These are phyloP conservation scores for Decorospora gaudefroyi DNA, from an alignment of 2,329 filamentous ascomycete genomes.

Conservation along the genomic window DNA sequence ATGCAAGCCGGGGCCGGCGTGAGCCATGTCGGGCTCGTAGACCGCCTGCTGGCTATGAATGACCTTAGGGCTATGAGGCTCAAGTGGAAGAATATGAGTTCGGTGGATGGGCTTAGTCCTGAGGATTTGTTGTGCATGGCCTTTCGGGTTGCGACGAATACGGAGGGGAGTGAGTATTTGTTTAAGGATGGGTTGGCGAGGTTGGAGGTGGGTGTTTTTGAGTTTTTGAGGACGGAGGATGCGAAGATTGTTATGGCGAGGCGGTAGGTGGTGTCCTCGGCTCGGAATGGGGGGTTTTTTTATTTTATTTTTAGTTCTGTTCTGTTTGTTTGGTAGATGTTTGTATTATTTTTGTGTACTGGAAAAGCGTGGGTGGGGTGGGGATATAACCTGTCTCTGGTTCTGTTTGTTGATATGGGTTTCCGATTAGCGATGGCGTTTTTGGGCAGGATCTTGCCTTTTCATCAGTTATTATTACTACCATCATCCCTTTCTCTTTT, in stretches of 20 bases:
- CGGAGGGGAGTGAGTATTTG: conserved; percentile 40
- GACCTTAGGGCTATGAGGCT: conserved; percentile 41
- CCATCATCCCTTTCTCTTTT: no score
- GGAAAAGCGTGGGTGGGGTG: conserved; percentile 15
- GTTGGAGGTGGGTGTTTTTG: conserved; percentile 38
- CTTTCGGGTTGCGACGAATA: conserved; percentile 41
- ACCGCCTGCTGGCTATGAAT: conserved; percentile 43
- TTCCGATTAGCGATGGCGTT: conserved; percentile 36
- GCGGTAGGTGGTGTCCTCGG: no score
- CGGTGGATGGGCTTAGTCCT: conserved; percentile 36
- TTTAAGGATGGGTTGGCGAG: conserved; percentile 42
- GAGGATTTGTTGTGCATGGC: conserved; percentile 44
- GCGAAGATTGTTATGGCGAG: conserved; percentile 41
- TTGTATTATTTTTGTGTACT: conserved; percentile 5
- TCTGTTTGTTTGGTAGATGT: background rate
- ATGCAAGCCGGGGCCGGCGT: conserved; percentile 33
- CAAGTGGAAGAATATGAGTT: conserved; percentile 47
- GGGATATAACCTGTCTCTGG: conserved; percentile 1
- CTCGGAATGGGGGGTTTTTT: no score
- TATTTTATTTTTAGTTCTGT: background rate
- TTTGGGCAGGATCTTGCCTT: conserved; percentile 5
- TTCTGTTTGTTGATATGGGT: background rate
- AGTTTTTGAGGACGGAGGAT: conserved; percentile 39
- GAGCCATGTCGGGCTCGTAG: conserved; percentile 33
- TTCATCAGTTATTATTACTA: no score